Evolutionary conservation across 1,284 basidiomycete species (phyloP), one percentile per base, ranked within the genome.

Genomic region (Athelia psychrophila): DNA sequence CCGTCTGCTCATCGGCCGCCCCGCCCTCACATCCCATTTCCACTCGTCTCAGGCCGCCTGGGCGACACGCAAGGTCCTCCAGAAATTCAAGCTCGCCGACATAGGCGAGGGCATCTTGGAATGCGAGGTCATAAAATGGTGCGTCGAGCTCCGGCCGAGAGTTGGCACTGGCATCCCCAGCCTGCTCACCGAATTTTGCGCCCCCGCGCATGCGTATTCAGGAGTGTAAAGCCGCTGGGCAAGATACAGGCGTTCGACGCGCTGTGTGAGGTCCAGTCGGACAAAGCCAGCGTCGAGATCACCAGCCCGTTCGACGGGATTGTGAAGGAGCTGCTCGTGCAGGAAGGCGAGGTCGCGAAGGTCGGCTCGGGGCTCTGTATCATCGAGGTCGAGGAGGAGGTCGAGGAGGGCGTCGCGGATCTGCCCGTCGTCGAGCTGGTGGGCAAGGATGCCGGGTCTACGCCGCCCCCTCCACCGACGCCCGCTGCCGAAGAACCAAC

Each of bases 251-350:
- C 86, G 40, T 97, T 98, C 64, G 94, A 97, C 56, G 80, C 88
- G 1, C 76, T 98, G 2, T 95, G 93, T 63, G 95, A 97, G 62
- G 95, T 98, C 0, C 93, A 95, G 71, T 92, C 88, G 56, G 95
- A 98, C 78, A 98, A 98, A 70, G 91, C 91, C 2, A 92, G 87
- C 59, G 95, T 97, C 23, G 95, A 97, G 66, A 93, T 97, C 54
- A 97, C 95, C 0, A 90, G 87, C 52, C 93, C 94, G 0, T 94
- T 83, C 60, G 85, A 93, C 30, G 95, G 95, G 2, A 75, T 81
- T 27, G 75, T 97, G 44, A 83, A 77, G 53, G 76, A 86, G 51
- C 70, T 96, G 16, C 77, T 91, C 4, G 89, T 92, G 22, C 76
- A 86, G 56, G 90, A 89, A 57, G 95, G 95, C 18, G 83, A 93